A percentile compares a stretch with the other conserved stretches of the same genome.
These are phyloP conservation scores for Setomelanomma holmii DNA, from an alignment of 2,329 filamentous ascomycete species.

Conservation along the genomic window DNA sequence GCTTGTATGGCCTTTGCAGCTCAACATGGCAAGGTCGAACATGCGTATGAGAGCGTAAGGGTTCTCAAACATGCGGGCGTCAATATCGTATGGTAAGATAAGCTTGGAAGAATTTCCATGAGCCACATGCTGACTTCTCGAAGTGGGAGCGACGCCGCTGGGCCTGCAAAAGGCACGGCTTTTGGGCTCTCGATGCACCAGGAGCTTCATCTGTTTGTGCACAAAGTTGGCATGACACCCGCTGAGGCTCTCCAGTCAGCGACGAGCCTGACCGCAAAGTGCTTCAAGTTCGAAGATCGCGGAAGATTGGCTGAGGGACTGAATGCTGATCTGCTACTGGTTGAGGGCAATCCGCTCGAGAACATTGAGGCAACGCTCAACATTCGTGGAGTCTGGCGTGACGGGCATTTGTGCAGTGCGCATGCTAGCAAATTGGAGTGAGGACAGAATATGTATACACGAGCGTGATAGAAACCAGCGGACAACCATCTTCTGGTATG, in stretches of 20 bases:
- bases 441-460: not conserved
- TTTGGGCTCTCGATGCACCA: conserved; percentile 54
- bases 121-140: conserved; percentile 6
- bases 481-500: not conserved
- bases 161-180: conserved; percentile 53
- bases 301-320: conserved; percentile 50
- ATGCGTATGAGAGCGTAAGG: conserved; percentile 53
- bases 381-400: conserved; percentile 54
- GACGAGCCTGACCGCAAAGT: conserved; percentile 48
- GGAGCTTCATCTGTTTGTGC: conserved; percentile 52
- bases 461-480: not conserved
- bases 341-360: conserved; percentile 53
- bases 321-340: conserved; percentile 53
- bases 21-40: conserved; percentile 42
- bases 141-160: conserved; percentile 54
- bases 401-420: conserved; percentile 40
- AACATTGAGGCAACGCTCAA: conserved; percentile 52
- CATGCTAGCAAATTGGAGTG: conserved; percentile 29
- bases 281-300: conserved; percentile 52
- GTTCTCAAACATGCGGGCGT: conserved; percentile 50
- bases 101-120: not conserved
- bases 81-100: conserved; percentile 49
- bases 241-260: conserved; percentile 51
- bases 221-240: conserved; percentile 53
- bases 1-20: conserved; percentile 50